A percentile compares a stretch with the other conserved stretches of the same genome.
Evolutionary conservation across 805 yeast genomes (phyloP).

Genomic region (Starmerella asiatica): DNA sequence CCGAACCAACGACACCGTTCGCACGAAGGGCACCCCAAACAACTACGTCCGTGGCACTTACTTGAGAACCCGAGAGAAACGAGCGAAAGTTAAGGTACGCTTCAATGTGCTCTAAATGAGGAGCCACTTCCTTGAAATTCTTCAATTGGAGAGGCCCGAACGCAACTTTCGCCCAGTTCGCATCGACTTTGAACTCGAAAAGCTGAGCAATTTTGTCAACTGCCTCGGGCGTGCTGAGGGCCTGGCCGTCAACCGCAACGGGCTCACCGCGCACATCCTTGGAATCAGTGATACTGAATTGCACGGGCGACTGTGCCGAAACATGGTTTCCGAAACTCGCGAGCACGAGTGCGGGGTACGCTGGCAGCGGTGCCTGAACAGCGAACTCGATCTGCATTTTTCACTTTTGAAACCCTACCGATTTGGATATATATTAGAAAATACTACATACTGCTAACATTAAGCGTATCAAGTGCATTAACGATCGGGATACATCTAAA

Average conservation of each 20-base stretch:
- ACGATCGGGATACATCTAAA: too few species aligned
- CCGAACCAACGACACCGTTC: slow-evolving; percentile 84
- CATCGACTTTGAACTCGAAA: slow-evolving; percentile 33
- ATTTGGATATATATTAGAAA: too few species aligned
- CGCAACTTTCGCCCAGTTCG: slow-evolving; percentile 49
- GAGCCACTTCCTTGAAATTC: slow-evolving; percentile 76
- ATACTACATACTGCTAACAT: too few species aligned
- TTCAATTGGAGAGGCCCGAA: slow-evolving; percentile 56
- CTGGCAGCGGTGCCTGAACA: slow-evolving; percentile 72
- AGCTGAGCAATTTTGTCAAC: slow-evolving; percentile 28
- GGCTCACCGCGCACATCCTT: slow-evolving; percentile 40
- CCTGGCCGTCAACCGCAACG: slow-evolving; percentile 30
- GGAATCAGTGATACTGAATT: slow-evolving; percentile 58
- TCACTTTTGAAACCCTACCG: too few species aligned
- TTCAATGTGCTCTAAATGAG: slow-evolving; percentile 67
- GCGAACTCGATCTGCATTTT: slow-evolving; percentile 45
- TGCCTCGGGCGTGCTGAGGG: slow-evolving; percentile 32
- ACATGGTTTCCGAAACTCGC: slow-evolving; percentile 55
- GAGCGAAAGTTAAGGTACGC: slow-evolving; percentile 75
- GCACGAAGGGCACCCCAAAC: slow-evolving; percentile 91
- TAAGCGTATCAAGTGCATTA: too few species aligned
- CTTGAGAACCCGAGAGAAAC: slow-evolving; percentile 46
- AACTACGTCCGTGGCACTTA: slow-evolving; percentile 68
- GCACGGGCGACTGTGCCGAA: slow-evolving; percentile 33
- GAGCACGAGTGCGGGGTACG: slow-evolving; percentile 66